Percentiles rank a stretch among this genome's conserved stretches.
Conservation (phyloP, 352 stramenopile genomes). For the Phytophthora hybrid region DNA sequence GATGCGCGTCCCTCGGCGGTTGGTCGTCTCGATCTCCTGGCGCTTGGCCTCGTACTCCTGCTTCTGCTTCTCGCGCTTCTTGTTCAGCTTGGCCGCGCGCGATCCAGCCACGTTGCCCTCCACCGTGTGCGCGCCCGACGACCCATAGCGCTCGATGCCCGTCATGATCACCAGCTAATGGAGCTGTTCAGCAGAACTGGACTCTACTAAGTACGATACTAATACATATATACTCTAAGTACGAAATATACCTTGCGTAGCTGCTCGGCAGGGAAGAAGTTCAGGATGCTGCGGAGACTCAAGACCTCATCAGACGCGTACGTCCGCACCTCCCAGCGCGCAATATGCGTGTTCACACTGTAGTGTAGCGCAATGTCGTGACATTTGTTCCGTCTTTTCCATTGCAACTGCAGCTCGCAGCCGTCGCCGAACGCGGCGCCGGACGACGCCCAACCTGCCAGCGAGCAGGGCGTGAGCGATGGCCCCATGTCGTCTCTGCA, state of each 20-base stretch:
- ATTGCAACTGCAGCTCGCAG: constrained; percentile 26
- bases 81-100: constrained; percentile 91
- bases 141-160: constrained; percentile 83
- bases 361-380: not conserved
- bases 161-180: constrained; percentile 44
- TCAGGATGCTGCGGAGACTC: constrained; percentile 72
- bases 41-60: constrained; percentile 95
- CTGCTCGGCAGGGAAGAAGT: constrained; percentile 6
- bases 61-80: constrained; percentile 94
- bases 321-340: constrained; percentile 16
- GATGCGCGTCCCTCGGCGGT: constrained; percentile 86
- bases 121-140: constrained; percentile 95
- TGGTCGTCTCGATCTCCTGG: constrained; percentile 87
- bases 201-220: constrained; percentile 39
- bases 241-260: constrained; percentile 28
- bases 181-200: not conserved
- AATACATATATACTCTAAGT: constrained; percentile 32
- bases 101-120: constrained; percentile 96
- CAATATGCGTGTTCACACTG: not conserved
- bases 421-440: constrained; percentile 9
- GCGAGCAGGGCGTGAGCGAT: constrained; percentile 28
- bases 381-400: constrained; percentile 7
- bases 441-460: constrained; percentile 25
- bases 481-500: constrained; percentile 86
- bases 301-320: constrained; percentile 67